Evolutionary conservation across 345 rosid genomes (phyloP).

Genomic region (Ceriops tagal): DNA sequence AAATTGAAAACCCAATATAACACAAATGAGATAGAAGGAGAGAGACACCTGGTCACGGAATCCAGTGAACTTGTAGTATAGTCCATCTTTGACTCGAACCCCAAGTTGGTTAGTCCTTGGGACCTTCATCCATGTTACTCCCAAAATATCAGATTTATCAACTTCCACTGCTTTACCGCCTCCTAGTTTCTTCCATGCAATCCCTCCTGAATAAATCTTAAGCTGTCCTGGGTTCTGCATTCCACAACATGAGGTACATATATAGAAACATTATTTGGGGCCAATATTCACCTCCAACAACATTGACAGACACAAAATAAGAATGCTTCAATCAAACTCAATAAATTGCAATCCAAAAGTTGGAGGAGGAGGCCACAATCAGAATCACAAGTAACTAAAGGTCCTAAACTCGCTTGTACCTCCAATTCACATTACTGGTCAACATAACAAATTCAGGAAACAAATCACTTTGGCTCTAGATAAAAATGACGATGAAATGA

Average conservation of each 20-base stretch:
- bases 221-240: conserved; percentile 85
- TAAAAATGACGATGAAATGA: too few relatives aligned
- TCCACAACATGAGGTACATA: conserved; percentile 3
- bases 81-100: conserved; percentile 69
- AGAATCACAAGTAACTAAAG: not conserved
- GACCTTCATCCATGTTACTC: conserved; percentile 84
- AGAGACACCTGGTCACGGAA: conserved; percentile 79
- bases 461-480: too few relatives aligned
- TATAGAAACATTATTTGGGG: not conserved
- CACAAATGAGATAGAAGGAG: not conserved
- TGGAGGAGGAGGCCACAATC: too few relatives aligned
- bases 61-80: conserved; percentile 79
- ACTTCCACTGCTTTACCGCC: conserved; percentile 98
- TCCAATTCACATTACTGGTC: too few relatives aligned
- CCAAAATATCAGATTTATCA: conserved; percentile 67
- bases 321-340: too few relatives aligned
- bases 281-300: not conserved
- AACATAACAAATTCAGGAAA: too few relatives aligned
- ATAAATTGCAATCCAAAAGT: too few relatives aligned
- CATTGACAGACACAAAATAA: too few relatives aligned
- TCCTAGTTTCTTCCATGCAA: conserved; percentile 93
- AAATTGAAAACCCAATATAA: conserved; percentile 1
- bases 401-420: too few relatives aligned
- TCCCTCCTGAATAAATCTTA: conserved; percentile 68
- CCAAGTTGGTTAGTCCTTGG: conserved; percentile 86